Evolutionary conservation across 2,329 filamentous ascomycete genomes (phyloP).

Genomic region (Cercospora sp.): DNA sequence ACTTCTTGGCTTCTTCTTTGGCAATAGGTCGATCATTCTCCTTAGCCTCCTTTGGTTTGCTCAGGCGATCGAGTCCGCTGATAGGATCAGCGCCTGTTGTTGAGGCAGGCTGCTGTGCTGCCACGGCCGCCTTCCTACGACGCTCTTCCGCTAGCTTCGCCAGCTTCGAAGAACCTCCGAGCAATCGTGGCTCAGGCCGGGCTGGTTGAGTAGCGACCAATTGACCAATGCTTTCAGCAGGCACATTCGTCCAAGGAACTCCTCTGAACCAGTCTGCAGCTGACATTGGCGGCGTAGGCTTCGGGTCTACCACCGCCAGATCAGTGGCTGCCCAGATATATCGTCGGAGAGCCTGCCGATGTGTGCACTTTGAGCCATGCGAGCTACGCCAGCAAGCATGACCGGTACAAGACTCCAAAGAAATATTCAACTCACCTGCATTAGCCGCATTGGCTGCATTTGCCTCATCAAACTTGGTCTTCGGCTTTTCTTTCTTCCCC

Average conservation of each 20-base stretch:
- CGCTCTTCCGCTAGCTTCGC: slow-evolving; percentile 84
- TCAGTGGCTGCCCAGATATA: slow-evolving; percentile 15
- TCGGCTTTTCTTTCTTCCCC: slow-evolving; percentile 44
- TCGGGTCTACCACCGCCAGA: slow-evolving; percentile 16
- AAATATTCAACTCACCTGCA: slow-evolving; percentile 47
- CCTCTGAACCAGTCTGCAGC: slow-evolving; percentile 72
- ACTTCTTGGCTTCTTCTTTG: slow-evolving; percentile 69
- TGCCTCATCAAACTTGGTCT: slow-evolving; percentile 51
- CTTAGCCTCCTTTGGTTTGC: slow-evolving; percentile 31
- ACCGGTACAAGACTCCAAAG: slow-evolving; percentile 8
- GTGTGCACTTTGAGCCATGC: background rate
- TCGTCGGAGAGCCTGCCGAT: background rate
- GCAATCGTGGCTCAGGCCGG: slow-evolving; percentile 56
- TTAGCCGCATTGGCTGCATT: slow-evolving; percentile 44
- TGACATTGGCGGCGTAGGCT: slow-evolving; percentile 37
- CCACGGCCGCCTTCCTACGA: slow-evolving; percentile 69
- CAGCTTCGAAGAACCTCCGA: slow-evolving; percentile 87
- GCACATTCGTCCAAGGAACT: slow-evolving; percentile 79
- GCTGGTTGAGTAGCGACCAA: slow-evolving; percentile 61
- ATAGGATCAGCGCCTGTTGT: slow-evolving; percentile 34
- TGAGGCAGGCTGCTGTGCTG: slow-evolving; percentile 8
- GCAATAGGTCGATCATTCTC: slow-evolving; percentile 28
- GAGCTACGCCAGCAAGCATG: background rate
- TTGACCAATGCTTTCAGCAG: slow-evolving; percentile 61
- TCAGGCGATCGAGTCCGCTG: slow-evolving; percentile 49